These are phyloP conservation scores for Candida tammaniensis DNA, from an alignment of 805 yeast species.

Conservation along the genomic window DNA sequence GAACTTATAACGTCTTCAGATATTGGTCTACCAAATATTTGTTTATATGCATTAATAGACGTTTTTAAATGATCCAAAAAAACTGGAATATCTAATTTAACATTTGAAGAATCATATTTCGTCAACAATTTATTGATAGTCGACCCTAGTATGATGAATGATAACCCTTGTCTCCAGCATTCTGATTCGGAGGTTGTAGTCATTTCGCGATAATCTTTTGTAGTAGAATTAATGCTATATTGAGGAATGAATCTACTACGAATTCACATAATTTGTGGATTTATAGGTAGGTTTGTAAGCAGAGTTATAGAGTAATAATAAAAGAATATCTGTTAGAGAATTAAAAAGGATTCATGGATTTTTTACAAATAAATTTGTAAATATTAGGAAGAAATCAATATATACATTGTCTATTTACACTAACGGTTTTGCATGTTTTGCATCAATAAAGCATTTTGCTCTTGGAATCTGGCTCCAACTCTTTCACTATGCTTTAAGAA, in stretches of 20 bases:
- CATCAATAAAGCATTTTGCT: constrained; percentile 82
- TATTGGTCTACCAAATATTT: constrained; percentile 12
- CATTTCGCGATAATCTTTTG: too few species aligned
- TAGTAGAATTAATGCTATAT: too few species aligned
- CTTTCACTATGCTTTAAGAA: constrained; percentile 97
- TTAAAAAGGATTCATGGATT: neutral
- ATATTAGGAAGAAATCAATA: constrained; percentile 1
- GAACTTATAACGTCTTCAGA: constrained; percentile 8
- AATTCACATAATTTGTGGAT: too few species aligned
- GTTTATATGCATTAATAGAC: constrained; percentile 6
- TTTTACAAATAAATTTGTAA: neutral
- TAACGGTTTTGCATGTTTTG: constrained; percentile 52
- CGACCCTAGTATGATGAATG: constrained; percentile 12
- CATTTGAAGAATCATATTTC: constrained; percentile 8
- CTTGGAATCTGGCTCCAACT: constrained; percentile 98
- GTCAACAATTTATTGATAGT: constrained; percentile 11
- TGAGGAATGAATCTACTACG: neutral
- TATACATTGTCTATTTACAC: constrained; percentile 7
- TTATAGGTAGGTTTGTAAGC: too few species aligned
- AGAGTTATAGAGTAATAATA: neutral
- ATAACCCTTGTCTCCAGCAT: constrained; percentile 12
- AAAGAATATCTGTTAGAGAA: neutral
- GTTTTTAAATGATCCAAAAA: constrained; percentile 10
- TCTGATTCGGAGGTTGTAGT: constrained; percentile 6
- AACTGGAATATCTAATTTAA: constrained; percentile 8